A percentile compares a stretch with the other conserved stretches of the same genome.
These are phyloP conservation scores for Pseudocercospora musae DNA, from an alignment of 2,329 filamentous ascomycete genomes.

Conservation along the genomic window DNA sequence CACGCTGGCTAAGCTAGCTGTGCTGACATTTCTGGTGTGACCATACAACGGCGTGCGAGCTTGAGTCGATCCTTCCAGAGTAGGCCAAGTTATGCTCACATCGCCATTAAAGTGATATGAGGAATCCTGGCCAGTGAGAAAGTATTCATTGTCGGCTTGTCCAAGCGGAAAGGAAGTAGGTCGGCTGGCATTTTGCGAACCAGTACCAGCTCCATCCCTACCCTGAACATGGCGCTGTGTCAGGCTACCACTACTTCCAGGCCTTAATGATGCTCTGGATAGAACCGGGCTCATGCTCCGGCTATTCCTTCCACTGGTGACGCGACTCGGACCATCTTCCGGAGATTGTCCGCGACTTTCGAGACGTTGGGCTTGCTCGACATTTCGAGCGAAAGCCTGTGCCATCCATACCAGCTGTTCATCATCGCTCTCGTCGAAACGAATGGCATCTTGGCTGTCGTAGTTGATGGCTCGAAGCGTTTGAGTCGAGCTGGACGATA, in stretches of 20 bases:
- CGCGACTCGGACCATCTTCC: constrained; percentile 7
- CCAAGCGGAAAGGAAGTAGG: not conserved
- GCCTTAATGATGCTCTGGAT: not conserved
- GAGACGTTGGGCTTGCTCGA: not conserved
- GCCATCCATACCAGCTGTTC: not conserved
- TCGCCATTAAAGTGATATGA: not conserved
- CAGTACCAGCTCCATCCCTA: constrained; percentile 2
- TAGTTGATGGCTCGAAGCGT: not conserved
- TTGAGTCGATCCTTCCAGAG: not conserved
- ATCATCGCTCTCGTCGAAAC: not conserved
- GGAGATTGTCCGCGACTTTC: not conserved
- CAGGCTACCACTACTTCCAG: constrained; percentile 3
- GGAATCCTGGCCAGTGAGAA: not conserved
- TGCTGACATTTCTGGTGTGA: constrained; percentile 5
- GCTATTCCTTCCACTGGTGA: not conserved
- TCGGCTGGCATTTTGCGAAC: not conserved
- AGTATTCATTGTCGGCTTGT: not conserved
- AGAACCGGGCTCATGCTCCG: not conserved
- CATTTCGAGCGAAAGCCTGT: not conserved
- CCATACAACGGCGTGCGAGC: not conserved
- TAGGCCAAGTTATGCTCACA: not conserved
- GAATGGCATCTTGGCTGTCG: not conserved
- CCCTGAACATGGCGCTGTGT: not conserved
- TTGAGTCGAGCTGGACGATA: not conserved
- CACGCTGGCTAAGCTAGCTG: constrained; percentile 3